Conservation (phyloP, 805 yeast species). For the Myxozyma udenii region DNA sequence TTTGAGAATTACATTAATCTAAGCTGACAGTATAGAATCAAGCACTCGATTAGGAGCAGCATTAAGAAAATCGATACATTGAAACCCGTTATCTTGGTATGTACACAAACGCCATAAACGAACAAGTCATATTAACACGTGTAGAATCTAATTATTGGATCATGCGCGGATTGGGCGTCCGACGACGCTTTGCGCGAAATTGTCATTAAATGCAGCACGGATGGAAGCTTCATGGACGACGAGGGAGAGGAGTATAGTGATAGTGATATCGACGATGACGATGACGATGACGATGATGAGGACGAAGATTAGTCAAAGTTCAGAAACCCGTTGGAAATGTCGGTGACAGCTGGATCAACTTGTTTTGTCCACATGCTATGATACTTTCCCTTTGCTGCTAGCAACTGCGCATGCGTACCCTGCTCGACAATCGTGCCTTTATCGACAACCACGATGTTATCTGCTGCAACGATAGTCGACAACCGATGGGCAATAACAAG, state of each 20-base stretch:
- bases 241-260: conserved; percentile 5
- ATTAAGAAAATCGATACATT: conserved; percentile 14
- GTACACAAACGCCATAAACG: neutral
- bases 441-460: conserved; percentile 48
- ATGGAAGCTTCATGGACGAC: neutral
- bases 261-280: neutral
- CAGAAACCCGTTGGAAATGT: neutral
- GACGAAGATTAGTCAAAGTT: neutral
- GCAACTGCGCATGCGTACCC: conserved; percentile 36
- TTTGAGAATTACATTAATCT: no score
- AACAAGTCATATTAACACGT: neutral
- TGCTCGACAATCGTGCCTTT: conserved; percentile 47
- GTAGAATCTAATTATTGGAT: conserved; percentile 19
- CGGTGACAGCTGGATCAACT: conserved; percentile 4
- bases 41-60: conserved; percentile 1
- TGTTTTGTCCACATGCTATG: conserved; percentile 22
- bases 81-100: conserved; percentile 18
- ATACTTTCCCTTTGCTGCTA: conserved; percentile 23
- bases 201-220: conserved; percentile 18
- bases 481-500: conserved; percentile 52
- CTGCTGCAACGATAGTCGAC: conserved; percentile 50
- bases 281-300: conserved; percentile 1
- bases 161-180: conserved; percentile 22
- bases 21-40: neutral
- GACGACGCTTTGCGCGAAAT: conserved; percentile 12